Base-by-base conservation (phyloP, 331 rosid species). In the Acacia pycnantha region DNA sequence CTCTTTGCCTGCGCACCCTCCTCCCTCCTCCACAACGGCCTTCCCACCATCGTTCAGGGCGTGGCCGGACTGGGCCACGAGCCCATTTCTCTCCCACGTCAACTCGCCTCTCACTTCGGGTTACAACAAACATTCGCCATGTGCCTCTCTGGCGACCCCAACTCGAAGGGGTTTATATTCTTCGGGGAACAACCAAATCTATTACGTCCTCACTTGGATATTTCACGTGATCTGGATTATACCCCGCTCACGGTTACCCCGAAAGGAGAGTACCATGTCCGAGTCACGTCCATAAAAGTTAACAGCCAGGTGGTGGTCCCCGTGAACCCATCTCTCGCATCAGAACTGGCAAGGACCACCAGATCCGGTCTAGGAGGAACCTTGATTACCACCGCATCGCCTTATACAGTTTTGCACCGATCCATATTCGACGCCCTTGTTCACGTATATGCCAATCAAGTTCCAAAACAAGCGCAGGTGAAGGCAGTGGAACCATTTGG, bases 1-100 rank as follows among this genome's bases (percentile, higher is more conserved):
- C 94, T 91, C 54, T 93, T 91, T 13, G 89, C 88, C 2, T 93
- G 94, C 29, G 90, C 90, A 2, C 89, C 92, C 43, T 79, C 91
- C 7, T 33, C 6, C 4, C 79, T 91, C 0, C 18, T 80, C 21
- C 88, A 84, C 29, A 78, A 65, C 3, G 90, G 90, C 6, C 40
- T 91, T 1, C 97, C 96, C 3, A 27, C 4, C 4, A 79, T 74
- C 1, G 82, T 77, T 41, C 82, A 83, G 70, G 94, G 97, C 0
- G 81, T 83, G 0, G 83, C 56, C 4, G 93, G 93, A 0, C n/a
- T 93, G 0, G 95, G 91, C 70, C 86, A 88, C 29, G 35, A 84
- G 2, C 84, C 88, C 21, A 85, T 88, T 35, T 78, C 93, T 11
- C 74, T 89, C 0, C 90, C 87, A 0, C 71, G 10, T 37, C 96